Evolutionary conservation across 805 yeast genomes (phyloP), one percentile per base, ranked within the genome.

Genomic region (Ogataea salicorniae): DNA sequence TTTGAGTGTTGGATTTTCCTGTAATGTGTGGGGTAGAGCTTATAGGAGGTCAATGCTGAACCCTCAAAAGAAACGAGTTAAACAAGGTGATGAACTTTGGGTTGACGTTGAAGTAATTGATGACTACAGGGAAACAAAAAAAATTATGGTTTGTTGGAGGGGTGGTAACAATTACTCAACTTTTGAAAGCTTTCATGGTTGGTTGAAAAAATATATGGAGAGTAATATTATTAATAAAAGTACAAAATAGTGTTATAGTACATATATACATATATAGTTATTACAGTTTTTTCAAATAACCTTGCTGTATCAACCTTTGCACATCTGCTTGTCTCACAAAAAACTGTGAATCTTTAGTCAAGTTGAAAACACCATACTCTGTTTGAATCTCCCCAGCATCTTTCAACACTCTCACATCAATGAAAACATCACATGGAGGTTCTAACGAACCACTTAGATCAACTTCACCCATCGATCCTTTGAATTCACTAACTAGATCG

Each of bases 361-460:
- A 70, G 58, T 91, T 91, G 69, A 94, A 90, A 4, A 89, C 96
- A 20, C 97, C 99, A 58, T 92, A 92, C 63, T 92, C 99, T 0
- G 99, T 94, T 61, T 91, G 97, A 34, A 92, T 89, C 62, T 94
- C 98, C 1, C 99, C 99, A 0, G 96, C 97, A 59, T 92, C 95
- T 62, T 86, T 86, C 44, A 92, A 67, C 7, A 92, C 98, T 48
- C 99, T 72, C 5, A 94, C 98, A 60, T 92, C 99, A 9, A 92
- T 87, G 57, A 92, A 94, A 29, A 94, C 86, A 55, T 89, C 95
- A 35, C 77, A 79, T 1, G 99, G 98, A 0, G 99, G 99, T 20
- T 79, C 87, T 55, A 94, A 61, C n/a, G 87, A 81, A 0, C 97
- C 98, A 29, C 92, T 80, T 23, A 94, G 68, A 60, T 94, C 99